phyloP scores from a whole-genome alignment of 352 stramenopile species.

The Phytophthora cryptogea region DNA sequence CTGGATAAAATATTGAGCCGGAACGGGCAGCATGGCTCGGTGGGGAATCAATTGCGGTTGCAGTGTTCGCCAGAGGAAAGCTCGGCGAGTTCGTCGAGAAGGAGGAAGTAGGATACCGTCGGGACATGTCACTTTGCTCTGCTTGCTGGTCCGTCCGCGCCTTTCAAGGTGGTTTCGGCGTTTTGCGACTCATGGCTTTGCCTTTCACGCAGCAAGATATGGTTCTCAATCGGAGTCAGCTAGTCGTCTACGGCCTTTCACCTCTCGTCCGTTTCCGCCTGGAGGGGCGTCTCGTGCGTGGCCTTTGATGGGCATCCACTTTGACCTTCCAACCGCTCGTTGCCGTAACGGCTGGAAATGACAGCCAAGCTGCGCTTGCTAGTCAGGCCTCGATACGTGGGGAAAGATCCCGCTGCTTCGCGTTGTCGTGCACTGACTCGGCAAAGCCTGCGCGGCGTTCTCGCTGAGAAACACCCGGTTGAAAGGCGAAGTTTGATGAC shows the following conservation, averaged over 20 bases:
- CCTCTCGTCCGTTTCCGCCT: conserved; percentile 29
- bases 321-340: conserved; percentile 16
- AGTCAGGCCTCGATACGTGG: conserved; percentile 12
- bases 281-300: conserved; percentile 16
- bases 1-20: conserved; percentile 1
- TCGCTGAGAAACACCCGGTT: conserved; percentile 29
- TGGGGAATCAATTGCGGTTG: conserved; percentile 5
- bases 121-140: conserved; percentile 62
- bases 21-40: background rate
- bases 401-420: conserved; percentile 30
- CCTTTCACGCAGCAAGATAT: conserved; percentile 28
- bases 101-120: conserved; percentile 14
- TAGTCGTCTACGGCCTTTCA: conserved; percentile 31
- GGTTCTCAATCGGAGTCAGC: conserved; percentile 10
- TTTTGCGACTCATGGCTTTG: conserved; percentile 45
- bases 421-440: conserved; percentile 19
- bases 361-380: conserved; percentile 6
- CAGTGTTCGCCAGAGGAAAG: conserved; percentile 13
- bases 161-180: conserved; percentile 57
- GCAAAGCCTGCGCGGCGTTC: conserved; percentile 14
- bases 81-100: conserved; percentile 26
- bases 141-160: conserved; percentile 93
- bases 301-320: conserved; percentile 28
- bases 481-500: conserved; percentile 26
- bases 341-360: conserved; percentile 20